Evolutionary conservation across 1,139 yeast species (phyloP), one percentile per base, ranked within the genome.

Genomic region (Nakaseomyces glabratus): DNA sequence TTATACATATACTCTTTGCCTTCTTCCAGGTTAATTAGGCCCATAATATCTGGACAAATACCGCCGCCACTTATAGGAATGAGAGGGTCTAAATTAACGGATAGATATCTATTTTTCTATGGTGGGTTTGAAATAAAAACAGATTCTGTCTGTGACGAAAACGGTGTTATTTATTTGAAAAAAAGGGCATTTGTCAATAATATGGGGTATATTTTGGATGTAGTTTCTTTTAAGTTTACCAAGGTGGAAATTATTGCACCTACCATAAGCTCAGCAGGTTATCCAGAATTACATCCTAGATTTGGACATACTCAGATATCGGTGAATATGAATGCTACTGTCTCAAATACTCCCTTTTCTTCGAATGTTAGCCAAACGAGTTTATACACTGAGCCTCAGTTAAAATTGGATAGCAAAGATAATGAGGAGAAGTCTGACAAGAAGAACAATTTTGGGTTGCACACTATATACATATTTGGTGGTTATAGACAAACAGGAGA

Each of bases 91-190:
- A 52, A 47, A 31, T 44, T 69, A 6, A 60, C 67, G 8, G 54
- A 59, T 16, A 47, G 69, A 24, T 63, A 66, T 39, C 58, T 66
- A 18, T 51, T 67, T 34, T 55, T 59, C 33, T 67, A 65, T 43
- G 75, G 74, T 12, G 75, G 75, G 0, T 58, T 68, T 38, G 66
- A 68, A 40, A 38, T 68, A 3, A 45, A 47, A 20, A 59, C 66
- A 1, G 53, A 54, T 20, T 51, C 61, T 2, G 31, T 36, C 1
- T 42, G 43, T 9, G 43, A 47, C 2, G 64, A 1, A 3, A 43
- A 43, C 3, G 61, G 60, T 2, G 50, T 50, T 6, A 45, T 46
- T 20, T 34, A 36, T 18, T 42, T 69, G 7, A 52, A 52, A 6
- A 62, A 61, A 40, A 47, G 48, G 5, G 48, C 65, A 1, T 42